Evolutionary conservation across 2,329 filamentous ascomycete species (phyloP).

Genomic region (Coniella vitis): DNA sequence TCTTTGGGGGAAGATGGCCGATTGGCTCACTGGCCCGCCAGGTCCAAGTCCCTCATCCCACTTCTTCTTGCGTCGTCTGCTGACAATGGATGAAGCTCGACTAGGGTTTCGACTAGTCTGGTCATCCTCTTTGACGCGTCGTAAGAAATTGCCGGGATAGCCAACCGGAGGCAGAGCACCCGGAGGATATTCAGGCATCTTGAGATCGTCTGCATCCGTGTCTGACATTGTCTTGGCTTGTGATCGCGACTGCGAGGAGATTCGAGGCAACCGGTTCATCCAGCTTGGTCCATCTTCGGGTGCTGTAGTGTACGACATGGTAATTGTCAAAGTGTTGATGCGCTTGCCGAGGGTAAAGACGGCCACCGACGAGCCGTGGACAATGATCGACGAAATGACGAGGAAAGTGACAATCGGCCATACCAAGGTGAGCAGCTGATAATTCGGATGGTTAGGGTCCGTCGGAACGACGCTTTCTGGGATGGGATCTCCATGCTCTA

Average conservation of each 20-base stretch:
- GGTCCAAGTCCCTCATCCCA: conserved; percentile 67
- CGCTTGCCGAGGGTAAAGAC: conserved; percentile 97
- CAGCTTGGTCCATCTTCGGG: conserved; percentile 84
- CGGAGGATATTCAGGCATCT: conserved; percentile 54
- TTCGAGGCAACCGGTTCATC: conserved; percentile 85
- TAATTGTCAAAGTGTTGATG: conserved; percentile 92
- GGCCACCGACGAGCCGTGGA: conserved; percentile 96
- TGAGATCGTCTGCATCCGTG: conserved; percentile 60
- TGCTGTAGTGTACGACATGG: conserved; percentile 90
- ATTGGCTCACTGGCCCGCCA: conserved; percentile 83
- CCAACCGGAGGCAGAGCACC: conserved; percentile 67
- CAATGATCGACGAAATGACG: conserved; percentile 87
- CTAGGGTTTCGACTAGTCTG: conserved; percentile 45
- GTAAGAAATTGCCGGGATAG: conserved; percentile 68
- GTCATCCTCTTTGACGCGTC: conserved; percentile 74
- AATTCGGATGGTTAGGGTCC: conserved; percentile 46
- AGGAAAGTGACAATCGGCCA: conserved; percentile 96
- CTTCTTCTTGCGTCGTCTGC: conserved; percentile 59
- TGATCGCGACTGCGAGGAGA: conserved; percentile 64
- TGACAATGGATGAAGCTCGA: conserved; percentile 52
- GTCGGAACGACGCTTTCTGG: conserved; percentile 59
- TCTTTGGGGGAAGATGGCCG: conserved; percentile 71
- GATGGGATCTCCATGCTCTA: conserved; percentile 70
- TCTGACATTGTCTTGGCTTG: conserved; percentile 81
- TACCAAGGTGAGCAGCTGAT: conserved; percentile 72